phyloP scores from a whole-genome alignment of 768 basidiomycete species.

The Harrya chromipes region DNA sequence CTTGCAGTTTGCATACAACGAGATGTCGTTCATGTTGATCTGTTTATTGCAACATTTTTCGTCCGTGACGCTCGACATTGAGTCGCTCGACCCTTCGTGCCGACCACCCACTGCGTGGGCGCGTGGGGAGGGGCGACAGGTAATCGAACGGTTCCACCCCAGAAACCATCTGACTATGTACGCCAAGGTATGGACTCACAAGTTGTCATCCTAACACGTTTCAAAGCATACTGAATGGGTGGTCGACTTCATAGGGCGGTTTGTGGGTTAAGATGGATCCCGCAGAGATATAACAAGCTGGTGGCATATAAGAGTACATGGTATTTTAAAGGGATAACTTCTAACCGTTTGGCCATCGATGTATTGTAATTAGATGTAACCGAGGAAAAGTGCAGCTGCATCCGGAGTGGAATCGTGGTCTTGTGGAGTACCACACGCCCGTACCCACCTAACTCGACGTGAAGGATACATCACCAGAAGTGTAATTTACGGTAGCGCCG shows the following conservation, averaged over 20 bases:
- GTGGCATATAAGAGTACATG: too few relatives aligned
- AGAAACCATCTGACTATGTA: constrained; percentile 33
- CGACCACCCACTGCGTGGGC: constrained; percentile 31
- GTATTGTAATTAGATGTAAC: too few relatives aligned
- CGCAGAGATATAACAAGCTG: constrained; percentile 13
- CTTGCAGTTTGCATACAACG: constrained; percentile 34
- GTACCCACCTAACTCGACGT: too few relatives aligned
- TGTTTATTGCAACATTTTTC: constrained; percentile 29
- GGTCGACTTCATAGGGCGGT: constrained; percentile 35
- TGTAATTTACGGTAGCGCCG: too few relatives aligned
- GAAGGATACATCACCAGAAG: too few relatives aligned
- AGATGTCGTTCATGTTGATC: constrained; percentile 33
- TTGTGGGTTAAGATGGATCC: constrained; percentile 45
- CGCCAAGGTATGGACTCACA: constrained; percentile 32
- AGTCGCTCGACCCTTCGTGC: constrained; percentile 26
- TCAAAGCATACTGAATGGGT: not conserved
- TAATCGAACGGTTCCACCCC: constrained; percentile 25
- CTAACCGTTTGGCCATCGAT: too few relatives aligned
- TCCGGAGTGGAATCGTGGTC: too few relatives aligned
- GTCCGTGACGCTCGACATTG: constrained; percentile 18
- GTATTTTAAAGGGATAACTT: too few relatives aligned
- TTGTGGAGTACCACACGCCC: too few relatives aligned
- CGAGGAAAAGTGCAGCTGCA: too few relatives aligned
- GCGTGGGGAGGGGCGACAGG: constrained; percentile 22
- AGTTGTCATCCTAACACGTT: not conserved